Percentiles rank a stretch among this genome's conserved stretches.
These are phyloP conservation scores for Wickerhamomyces bovis DNA, from an alignment of 805 yeast genomes.

Conservation along the genomic window DNA sequence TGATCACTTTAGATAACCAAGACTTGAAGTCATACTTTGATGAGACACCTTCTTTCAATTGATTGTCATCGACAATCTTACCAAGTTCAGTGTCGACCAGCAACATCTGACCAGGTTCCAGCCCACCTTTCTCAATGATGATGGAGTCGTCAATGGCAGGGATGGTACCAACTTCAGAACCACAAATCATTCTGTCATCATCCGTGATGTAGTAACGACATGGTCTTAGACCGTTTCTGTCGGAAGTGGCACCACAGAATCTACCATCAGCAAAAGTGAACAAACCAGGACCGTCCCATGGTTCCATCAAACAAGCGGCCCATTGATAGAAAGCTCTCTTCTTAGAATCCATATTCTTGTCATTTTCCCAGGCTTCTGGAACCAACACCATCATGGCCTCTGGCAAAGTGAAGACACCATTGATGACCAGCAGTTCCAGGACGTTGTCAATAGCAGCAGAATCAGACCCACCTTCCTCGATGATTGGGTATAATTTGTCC, in stretches of 20 bases:
- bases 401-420: conserved; percentile 87
- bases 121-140: conserved; percentile 84
- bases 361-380: conserved; percentile 98
- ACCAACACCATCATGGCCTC: conserved; percentile 96
- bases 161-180: conserved; percentile 96
- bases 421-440: conserved; percentile 81
- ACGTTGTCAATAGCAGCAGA: conserved; percentile 98
- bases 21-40: conserved; percentile 85
- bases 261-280: conserved; percentile 96
- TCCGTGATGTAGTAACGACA: conserved; percentile 95
- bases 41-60: conserved; percentile 75
- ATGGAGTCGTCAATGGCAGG: conserved; percentile 71
- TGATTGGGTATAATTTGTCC: conserved; percentile 87
- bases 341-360: conserved; percentile 78
- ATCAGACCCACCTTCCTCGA: conserved; percentile 98
- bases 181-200: conserved; percentile 94
- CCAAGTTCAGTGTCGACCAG: conserved; percentile 93
- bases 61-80: conserved; percentile 87
- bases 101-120: conserved; percentile 94
- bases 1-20: conserved; percentile 85
- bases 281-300: conserved; percentile 99
- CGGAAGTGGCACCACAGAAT: conserved; percentile 96
- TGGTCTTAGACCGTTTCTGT: conserved; percentile 96
- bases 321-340: conserved; percentile 95
- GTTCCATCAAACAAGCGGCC: conserved; percentile 99